Conservation (phyloP, 495 filamentous ascomycete genomes). For the Jackrogersella multiformis region DNA sequence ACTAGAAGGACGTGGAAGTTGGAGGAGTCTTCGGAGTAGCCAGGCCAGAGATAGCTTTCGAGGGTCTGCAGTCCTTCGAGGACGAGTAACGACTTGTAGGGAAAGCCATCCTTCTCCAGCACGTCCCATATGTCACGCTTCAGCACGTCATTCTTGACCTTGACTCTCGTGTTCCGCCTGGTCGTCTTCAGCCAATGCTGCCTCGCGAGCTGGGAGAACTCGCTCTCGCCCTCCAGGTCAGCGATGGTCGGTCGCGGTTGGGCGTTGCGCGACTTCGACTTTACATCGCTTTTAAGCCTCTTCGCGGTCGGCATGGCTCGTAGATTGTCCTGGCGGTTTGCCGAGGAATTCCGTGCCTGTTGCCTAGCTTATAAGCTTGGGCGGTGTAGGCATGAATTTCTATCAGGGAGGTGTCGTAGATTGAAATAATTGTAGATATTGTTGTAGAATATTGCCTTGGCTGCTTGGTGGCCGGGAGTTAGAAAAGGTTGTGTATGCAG, state of each 20-base stretch:
- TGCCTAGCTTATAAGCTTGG: slow-evolving; percentile 15
- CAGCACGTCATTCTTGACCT: slow-evolving; percentile 84
- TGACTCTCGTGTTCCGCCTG: slow-evolving; percentile 65
- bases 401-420: background rate
- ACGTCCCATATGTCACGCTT: slow-evolving; percentile 92
- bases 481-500: no score
- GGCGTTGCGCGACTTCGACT: slow-evolving; percentile 47
- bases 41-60: slow-evolving; percentile 94
- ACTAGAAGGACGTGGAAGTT: slow-evolving; percentile 91
- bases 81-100: slow-evolving; percentile 77
- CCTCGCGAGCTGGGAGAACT: slow-evolving; percentile 83
- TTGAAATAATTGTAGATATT: background rate
- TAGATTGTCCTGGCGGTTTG: slow-evolving; percentile 19
- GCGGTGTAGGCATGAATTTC: slow-evolving; percentile 20
- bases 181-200: slow-evolving; percentile 80
- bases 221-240: slow-evolving; percentile 75
- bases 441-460: background rate
- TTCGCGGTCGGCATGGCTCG: slow-evolving; percentile 59
- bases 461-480: no score
- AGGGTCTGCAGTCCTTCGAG: slow-evolving; percentile 91
- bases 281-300: slow-evolving; percentile 53
- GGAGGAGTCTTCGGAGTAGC: slow-evolving; percentile 86
- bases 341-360: slow-evolving; percentile 22
- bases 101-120: slow-evolving; percentile 81
- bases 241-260: slow-evolving; percentile 52